Evolutionary conservation across 1,139 yeast genomes (phyloP).

Genomic region (Nadsonia starkeyi-henricii): DNA sequence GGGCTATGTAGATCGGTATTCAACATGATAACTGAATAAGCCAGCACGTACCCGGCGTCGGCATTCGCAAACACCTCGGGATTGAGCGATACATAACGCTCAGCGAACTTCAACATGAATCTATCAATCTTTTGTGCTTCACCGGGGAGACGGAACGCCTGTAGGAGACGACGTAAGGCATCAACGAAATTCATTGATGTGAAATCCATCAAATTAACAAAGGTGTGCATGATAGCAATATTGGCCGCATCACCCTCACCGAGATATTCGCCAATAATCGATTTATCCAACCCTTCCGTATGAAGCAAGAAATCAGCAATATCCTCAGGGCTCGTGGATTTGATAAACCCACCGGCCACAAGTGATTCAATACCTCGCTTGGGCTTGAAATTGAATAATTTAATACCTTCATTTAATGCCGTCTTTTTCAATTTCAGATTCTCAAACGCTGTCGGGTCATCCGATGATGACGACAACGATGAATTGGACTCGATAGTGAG

Average conservation of each 20-base stretch:
- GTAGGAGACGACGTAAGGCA: slow-evolving; percentile 73
- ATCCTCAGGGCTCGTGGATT: slow-evolving; percentile 42
- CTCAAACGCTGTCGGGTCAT: slow-evolving; percentile 80
- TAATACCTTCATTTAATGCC: slow-evolving; percentile 62
- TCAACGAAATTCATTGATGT: slow-evolving; percentile 57
- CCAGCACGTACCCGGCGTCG: slow-evolving; percentile 83
- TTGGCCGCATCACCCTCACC: slow-evolving; percentile 81
- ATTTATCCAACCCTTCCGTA: slow-evolving; percentile 78
- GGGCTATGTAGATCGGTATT: slow-evolving; percentile 91
- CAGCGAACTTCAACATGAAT: slow-evolving; percentile 93
- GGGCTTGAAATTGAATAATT: slow-evolving; percentile 73
- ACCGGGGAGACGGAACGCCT: slow-evolving; percentile 87
- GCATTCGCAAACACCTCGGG: slow-evolving; percentile 80
- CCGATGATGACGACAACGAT: slow-evolving; percentile 19
- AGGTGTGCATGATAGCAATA: slow-evolving; percentile 80
- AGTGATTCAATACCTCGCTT: slow-evolving; percentile 60
- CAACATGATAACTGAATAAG: slow-evolving; percentile 84
- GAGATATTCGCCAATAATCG: slow-evolving; percentile 76
- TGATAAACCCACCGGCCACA: slow-evolving; percentile 48
- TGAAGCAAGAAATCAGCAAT: slow-evolving; percentile 62
- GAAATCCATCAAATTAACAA: slow-evolving; percentile 82
- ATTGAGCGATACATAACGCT: slow-evolving; percentile 75
- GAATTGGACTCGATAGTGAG: slow-evolving; percentile 6
- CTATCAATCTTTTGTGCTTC: slow-evolving; percentile 97
- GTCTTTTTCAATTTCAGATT: slow-evolving; percentile 72